phyloP scores from a whole-genome alignment of 192 early-diverging fungal species.

The Cetraspora pellucida region DNA sequence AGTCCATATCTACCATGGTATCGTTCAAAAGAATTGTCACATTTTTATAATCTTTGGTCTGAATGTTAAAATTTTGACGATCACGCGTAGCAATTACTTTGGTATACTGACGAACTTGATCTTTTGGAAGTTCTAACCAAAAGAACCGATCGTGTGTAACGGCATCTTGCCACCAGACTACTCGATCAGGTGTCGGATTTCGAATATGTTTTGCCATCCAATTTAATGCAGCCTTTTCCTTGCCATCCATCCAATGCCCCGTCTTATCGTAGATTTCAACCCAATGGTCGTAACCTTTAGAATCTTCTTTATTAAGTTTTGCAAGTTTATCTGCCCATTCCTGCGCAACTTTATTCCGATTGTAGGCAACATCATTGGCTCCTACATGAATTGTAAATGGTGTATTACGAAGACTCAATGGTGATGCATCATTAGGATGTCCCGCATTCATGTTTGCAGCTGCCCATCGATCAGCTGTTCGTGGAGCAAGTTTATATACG shows the following conservation, averaged over 20 bases:
- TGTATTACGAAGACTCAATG: background rate
- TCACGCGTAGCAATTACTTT: background rate
- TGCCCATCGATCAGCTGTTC: constrained; percentile 4
- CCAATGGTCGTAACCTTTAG: background rate
- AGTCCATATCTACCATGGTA: constrained; percentile 1
- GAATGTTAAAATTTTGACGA: constrained; percentile 2
- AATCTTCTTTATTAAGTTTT: background rate
- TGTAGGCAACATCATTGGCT: background rate
- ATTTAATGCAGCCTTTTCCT: background rate
- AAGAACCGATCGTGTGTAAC: background rate
- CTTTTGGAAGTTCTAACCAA: constrained; percentile 2
- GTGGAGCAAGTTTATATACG: background rate
- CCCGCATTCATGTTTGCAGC: constrained; percentile 6
- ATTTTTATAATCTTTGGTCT: background rate
- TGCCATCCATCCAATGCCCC: background rate
- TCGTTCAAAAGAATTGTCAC: constrained; percentile 11
- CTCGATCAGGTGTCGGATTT: background rate
- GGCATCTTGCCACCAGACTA: background rate
- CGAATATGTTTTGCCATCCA: background rate
- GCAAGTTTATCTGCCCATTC: constrained; percentile 7
- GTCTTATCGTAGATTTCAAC: background rate
- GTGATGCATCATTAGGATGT: constrained; percentile 9
- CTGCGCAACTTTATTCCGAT: background rate
- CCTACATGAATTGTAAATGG: constrained; percentile 1
- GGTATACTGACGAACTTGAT: background rate